Evolutionary conservation across 2,329 filamentous ascomycete genomes (phyloP), one percentile per base, ranked within the genome.

Genomic region (Tolypocladium nubicola): DNA sequence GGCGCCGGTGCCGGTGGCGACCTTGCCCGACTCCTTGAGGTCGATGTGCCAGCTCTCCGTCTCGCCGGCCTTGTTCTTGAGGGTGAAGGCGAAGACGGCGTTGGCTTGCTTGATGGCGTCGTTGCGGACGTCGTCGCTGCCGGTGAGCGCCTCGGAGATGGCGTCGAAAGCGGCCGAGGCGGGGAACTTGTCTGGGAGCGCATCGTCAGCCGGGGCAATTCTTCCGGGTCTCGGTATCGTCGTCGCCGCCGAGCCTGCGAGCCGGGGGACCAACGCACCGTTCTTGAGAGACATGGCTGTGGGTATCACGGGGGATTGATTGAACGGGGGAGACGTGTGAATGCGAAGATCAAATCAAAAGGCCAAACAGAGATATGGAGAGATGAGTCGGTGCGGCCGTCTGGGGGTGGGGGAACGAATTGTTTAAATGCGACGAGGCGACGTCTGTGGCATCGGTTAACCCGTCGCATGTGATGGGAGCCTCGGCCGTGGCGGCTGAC

Each of bases 41-140:
- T 99, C 94, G 65, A 99, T 89, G 78, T 95, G 84, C 94, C 94
- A 99, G 76, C 84, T 88, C 68, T 90, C 85, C 59, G 85, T 86
- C 73, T 92, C 83, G 66, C 90, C 90, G 30, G 80, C 80, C 58
- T 78, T 74, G 81, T 99, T 99, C 82, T 96, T 97, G 64, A 99
- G 79, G 56, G 84, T 90, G 77, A 99, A 97, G 60, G 87, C 87
- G 73, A 96, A 97, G 72, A 97, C 79, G 60, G 88, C 90, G 67
- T 87, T 87, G 70, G 86, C 93, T 71, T 90, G 85, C 76, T 95
- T 93, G 74, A 97, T 87, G 64, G 93, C 92, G 63, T 91, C 86
- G 77, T 95, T 88, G 75, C 86, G 86, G 67, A 90, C 89, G 63
- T 82, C 81, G 35, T 88, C 85, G 72, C 82, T 84, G 67, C 80